These are phyloP conservation scores for Aureobasidium pullulans DNA, from an alignment of 2,329 filamentous ascomycete species.

Conservation along the genomic window DNA sequence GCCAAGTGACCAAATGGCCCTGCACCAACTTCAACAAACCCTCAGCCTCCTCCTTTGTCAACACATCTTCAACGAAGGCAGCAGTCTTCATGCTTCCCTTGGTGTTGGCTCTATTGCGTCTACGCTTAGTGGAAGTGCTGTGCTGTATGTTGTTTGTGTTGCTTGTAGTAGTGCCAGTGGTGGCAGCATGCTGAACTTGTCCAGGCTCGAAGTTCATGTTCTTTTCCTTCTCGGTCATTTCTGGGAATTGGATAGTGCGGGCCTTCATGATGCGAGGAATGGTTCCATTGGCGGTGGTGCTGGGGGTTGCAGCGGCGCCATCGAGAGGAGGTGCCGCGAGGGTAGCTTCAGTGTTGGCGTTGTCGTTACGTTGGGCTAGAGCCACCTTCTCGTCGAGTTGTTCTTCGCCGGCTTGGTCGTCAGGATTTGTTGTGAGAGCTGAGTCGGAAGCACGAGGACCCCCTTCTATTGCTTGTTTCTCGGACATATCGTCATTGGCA, in stretches of 20 bases:
- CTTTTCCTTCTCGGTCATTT: conserved; percentile 16
- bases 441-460: conserved; percentile 15
- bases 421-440: conserved; percentile 16
- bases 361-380: conserved; percentile 16
- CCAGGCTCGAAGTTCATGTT: conserved; percentile 6
- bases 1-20: conserved; percentile 83
- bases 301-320: background rate
- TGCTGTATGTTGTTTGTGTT: background rate
- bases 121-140: conserved; percentile 39
- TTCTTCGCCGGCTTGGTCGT: conserved; percentile 8
- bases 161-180: background rate
- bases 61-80: conserved; percentile 62
- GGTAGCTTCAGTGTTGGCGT: conserved; percentile 19
- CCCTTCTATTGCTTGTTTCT: conserved; percentile 14
- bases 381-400: conserved; percentile 21
- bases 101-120: conserved; percentile 62
- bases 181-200: conserved; percentile 19
- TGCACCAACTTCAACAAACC: conserved; percentile 75
- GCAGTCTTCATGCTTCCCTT: conserved; percentile 56
- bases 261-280: conserved; percentile 13
- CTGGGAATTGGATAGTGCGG: conserved; percentile 28
- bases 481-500: background rate
- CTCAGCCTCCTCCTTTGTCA: conserved; percentile 69
- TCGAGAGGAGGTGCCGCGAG: background rate
- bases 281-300: background rate